Evolutionary conservation across 139 green algal species (phyloP).

Genomic region (Chlamydomonas eustigma): DNA sequence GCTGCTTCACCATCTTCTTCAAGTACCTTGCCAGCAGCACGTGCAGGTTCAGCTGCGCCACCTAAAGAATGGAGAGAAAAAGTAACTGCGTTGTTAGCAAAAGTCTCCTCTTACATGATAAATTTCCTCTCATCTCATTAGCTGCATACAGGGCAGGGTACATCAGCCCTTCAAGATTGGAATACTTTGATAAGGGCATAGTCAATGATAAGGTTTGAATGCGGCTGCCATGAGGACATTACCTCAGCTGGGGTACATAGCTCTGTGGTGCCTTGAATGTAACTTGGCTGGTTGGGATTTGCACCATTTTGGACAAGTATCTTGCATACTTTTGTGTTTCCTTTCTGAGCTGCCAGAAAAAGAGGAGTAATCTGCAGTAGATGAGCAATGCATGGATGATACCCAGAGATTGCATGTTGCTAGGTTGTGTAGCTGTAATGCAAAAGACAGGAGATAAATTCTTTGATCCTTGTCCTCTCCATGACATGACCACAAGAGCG

Average conservation of each 20-base stretch:
- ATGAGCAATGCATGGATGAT: not conserved
- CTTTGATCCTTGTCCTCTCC: not conserved
- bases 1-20: constrained; percentile 11
- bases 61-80: constrained; percentile 6
- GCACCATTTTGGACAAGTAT: constrained; percentile 37
- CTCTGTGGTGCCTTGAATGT: constrained; percentile 33
- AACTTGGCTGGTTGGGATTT: constrained; percentile 29
- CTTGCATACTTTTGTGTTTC: constrained; percentile 28
- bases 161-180: no score
- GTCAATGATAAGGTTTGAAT: no score
- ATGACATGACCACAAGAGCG: no score
- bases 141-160: no score
- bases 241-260: constrained; percentile 33
- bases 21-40: constrained; percentile 30
- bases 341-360: constrained; percentile 33
- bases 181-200: no score
- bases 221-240: no score
- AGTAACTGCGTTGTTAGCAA: no score
- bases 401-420: not conserved
- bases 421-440: not conserved
- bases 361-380: constrained; percentile 29
- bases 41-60: constrained; percentile 38
- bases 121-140: no score
- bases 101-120: no score
- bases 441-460: not conserved